Evolutionary conservation across 495 filamentous ascomycete species (phyloP).

Genomic region (Cercophora sp.): DNA sequence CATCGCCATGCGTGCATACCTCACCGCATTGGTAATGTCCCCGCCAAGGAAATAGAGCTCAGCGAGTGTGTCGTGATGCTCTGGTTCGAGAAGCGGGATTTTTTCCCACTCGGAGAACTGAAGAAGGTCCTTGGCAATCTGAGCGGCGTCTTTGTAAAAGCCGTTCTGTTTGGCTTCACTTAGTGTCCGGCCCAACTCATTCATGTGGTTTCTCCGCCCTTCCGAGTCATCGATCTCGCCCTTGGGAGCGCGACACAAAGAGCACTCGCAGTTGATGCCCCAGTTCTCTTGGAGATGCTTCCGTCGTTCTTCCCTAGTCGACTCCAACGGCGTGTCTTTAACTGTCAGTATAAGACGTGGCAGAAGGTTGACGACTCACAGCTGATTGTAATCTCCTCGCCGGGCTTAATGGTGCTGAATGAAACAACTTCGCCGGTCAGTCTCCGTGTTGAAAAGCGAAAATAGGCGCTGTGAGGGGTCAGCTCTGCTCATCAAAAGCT

Average conservation of each 20-base stretch:
- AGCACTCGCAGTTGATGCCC: slow-evolving; percentile 39
- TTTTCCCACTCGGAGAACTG: slow-evolving; percentile 31
- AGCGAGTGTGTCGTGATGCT: slow-evolving; percentile 36
- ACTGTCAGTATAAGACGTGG: neutral
- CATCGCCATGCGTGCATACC: slow-evolving; percentile 36
- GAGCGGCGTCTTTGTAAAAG: slow-evolving; percentile 34
- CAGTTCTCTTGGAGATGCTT: slow-evolving; percentile 30
- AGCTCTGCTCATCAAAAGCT: slow-evolving; percentile 4
- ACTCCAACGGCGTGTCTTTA: slow-evolving; percentile 32
- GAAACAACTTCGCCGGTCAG: slow-evolving; percentile 37
- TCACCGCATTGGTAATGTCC: slow-evolving; percentile 30
- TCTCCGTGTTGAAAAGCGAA: slow-evolving; percentile 31
- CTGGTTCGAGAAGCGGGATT: slow-evolving; percentile 27
- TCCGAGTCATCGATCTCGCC: slow-evolving; percentile 34
- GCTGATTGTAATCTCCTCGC: slow-evolving; percentile 41
- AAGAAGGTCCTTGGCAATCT: slow-evolving; percentile 29
- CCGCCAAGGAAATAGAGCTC: slow-evolving; percentile 31
- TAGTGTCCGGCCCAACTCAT: slow-evolving; percentile 28
- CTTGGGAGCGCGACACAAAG: slow-evolving; percentile 32
- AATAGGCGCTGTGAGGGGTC: slow-evolving; percentile 30
- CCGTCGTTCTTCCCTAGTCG: slow-evolving; percentile 21
- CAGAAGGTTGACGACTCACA: slow-evolving; percentile 24
- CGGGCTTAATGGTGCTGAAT: slow-evolving; percentile 33
- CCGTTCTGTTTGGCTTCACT: slow-evolving; percentile 26
- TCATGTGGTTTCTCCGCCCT: slow-evolving; percentile 28